A percentile compares a stretch with the other conserved stretches of the same genome.
phyloP scores from a whole-genome alignment of 306 rosid species.

The Carpinus fangiana region DNA sequence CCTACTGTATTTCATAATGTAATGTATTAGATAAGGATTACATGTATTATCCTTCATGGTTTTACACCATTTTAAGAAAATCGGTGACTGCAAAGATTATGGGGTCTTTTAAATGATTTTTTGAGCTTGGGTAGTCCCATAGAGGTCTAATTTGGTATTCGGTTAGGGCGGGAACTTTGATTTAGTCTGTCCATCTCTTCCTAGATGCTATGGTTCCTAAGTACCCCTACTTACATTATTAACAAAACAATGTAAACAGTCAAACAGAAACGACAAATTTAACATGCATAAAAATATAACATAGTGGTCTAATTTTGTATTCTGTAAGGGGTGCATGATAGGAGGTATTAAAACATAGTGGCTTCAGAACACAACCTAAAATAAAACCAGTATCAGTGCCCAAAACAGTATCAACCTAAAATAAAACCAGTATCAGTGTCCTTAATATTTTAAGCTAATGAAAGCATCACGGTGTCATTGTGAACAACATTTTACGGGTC shows the following conservation, averaged over 20 bases:
- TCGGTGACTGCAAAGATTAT: too few relatives aligned
- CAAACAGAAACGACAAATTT: not conserved
- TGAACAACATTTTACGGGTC: not conserved
- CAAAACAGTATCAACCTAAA: not conserved
- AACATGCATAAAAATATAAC: not conserved
- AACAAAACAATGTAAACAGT: not conserved
- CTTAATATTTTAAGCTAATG: not conserved
- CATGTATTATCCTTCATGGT: too few relatives aligned
- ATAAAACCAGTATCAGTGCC: not conserved
- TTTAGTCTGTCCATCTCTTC: not conserved
- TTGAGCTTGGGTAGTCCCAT: too few relatives aligned
- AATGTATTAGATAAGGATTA: too few relatives aligned
- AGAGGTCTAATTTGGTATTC: too few relatives aligned
- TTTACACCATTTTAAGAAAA: too few relatives aligned
- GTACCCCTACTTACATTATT: not conserved
- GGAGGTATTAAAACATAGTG: not conserved
- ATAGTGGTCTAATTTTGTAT: not conserved
- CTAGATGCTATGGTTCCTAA: not conserved
- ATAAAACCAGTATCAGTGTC: not conserved
- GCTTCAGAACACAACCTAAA: not conserved
- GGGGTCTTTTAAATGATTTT: not conserved
- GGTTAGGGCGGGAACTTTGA: too few relatives aligned
- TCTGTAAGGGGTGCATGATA: not conserved
- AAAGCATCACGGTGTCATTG: slow-evolving; percentile 1
- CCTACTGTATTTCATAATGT: too few relatives aligned